phyloP scores from a whole-genome alignment of 768 basidiomycete genomes.

The Mycena rosella region DNA sequence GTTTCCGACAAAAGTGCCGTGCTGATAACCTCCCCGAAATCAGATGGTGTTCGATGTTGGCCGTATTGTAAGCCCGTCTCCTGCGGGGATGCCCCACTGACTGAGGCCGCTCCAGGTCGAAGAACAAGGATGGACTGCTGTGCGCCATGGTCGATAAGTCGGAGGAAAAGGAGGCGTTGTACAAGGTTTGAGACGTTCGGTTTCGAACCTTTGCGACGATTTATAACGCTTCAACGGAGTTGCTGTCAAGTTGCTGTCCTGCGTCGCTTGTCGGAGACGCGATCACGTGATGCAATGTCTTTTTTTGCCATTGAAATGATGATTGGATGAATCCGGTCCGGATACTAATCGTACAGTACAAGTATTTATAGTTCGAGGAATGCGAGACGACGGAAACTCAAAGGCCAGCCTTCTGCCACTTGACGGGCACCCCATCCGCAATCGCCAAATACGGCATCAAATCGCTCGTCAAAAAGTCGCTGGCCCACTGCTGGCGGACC shows the following conservation, averaged over 20 bases:
- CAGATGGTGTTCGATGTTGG: conserved; percentile 28
- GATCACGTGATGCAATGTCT: conserved; percentile 22
- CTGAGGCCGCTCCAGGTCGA: neutral
- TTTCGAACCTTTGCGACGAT: too few relatives aligned
- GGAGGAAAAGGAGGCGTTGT: conserved; percentile 13
- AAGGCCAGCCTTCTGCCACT: conserved; percentile 65
- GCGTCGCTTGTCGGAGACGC: neutral
- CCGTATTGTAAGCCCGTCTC: conserved; percentile 5
- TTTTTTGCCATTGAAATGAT: too few relatives aligned
- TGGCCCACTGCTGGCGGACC: conserved; percentile 85
- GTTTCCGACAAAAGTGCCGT: neutral
- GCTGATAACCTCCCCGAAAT: neutral
- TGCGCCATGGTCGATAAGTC: conserved; percentile 23
- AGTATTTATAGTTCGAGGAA: conserved; percentile 11
- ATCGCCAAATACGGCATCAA: conserved; percentile 88
- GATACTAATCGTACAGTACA: too few relatives aligned
- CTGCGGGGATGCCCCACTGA: neutral
- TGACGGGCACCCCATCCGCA: conserved; percentile 78
- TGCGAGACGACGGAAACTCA: conserved; percentile 37
- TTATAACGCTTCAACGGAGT: neutral
- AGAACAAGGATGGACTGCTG: conserved; percentile 7
- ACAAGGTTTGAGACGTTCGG: conserved; percentile 9
- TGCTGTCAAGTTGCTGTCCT: too few relatives aligned
- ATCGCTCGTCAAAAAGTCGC: conserved; percentile 97
- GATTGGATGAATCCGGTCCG: too few relatives aligned